A percentile compares a stretch with the other conserved stretches of the same genome.
Evolutionary conservation across 179 eudicot genomes (phyloP).

Genomic region (Sideroxylon spinosum): DNA sequence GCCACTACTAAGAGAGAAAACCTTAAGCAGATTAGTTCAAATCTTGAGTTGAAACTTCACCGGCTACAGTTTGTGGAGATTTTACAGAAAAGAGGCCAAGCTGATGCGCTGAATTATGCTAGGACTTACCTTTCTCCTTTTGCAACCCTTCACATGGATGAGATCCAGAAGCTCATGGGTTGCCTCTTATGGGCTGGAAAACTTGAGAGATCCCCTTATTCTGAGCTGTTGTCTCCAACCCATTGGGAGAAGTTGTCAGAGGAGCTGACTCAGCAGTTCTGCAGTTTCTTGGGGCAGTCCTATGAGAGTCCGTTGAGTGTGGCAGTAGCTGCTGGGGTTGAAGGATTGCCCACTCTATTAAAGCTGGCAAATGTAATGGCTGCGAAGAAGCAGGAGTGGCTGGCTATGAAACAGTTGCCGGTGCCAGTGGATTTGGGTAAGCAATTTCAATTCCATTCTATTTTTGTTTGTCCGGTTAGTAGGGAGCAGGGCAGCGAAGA

Average conservation of each 20-base stretch:
- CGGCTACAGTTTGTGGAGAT: constrained; percentile 66
- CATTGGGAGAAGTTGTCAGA: constrained; percentile 67
- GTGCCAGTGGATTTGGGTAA: constrained; percentile 73
- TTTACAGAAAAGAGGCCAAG: constrained; percentile 46
- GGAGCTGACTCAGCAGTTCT: constrained; percentile 63
- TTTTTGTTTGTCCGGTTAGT: constrained; percentile 90
- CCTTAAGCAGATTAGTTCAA: constrained; percentile 58
- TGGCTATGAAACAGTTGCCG: constrained; percentile 73
- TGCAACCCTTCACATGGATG: constrained; percentile 47
- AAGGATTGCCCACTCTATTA: constrained; percentile 78
- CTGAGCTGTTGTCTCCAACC: constrained; percentile 53
- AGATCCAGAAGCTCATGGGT: constrained; percentile 73
- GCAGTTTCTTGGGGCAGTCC: constrained; percentile 76
- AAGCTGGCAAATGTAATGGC: constrained; percentile 77
- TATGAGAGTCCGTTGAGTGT: constrained; percentile 79
- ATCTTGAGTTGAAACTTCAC: constrained; percentile 70
- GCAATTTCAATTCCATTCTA: constrained; percentile 83
- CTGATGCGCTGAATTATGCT: constrained; percentile 64
- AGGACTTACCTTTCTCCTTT: constrained; percentile 56
- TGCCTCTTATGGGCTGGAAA: constrained; percentile 71
- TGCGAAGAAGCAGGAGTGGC: constrained; percentile 80
- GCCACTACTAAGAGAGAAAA: constrained; percentile 50
- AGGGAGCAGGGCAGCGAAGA: constrained; percentile 79
- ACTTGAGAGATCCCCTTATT: constrained; percentile 72
- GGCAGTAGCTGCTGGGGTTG: constrained; percentile 73